Percentiles rank a stretch among this genome's conserved stretches.
Evolutionary conservation across 257 asterid genomes (phyloP).

Genomic region (Gentiana macrophylla): DNA sequence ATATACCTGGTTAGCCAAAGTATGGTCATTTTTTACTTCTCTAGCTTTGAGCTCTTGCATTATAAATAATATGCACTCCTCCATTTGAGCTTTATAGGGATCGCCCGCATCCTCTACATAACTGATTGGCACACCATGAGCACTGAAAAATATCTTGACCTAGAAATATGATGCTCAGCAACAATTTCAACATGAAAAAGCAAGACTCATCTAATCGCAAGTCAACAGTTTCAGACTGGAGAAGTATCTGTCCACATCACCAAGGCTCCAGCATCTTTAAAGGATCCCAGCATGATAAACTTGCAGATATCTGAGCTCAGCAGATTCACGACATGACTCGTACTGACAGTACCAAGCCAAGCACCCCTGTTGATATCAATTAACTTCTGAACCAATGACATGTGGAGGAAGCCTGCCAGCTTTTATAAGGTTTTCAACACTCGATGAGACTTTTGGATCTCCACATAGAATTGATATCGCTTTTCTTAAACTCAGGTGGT

Average conservation of each 20-base stretch:
- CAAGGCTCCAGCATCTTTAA: conserved; percentile 4
- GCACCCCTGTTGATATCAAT: not conserved
- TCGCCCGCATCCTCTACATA: conserved; percentile 91
- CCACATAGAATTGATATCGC: conserved; percentile 19
- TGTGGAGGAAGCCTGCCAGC: conserved; percentile 11
- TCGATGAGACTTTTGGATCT: conserved; percentile 23
- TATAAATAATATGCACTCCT: too few species aligned
- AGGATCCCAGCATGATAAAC: not conserved
- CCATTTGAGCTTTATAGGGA: not conserved
- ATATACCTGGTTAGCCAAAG: too few species aligned
- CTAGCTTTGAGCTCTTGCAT: conserved; percentile 7
- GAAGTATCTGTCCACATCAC: too few species aligned
- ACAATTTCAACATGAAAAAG: too few species aligned
- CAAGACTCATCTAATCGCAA: too few species aligned
- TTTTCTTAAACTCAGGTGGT: conserved; percentile 16
- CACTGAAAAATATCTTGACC: conserved; percentile 84
- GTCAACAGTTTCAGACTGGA: too few species aligned
- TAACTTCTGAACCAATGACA: conserved; percentile 8
- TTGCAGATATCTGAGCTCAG: not conserved
- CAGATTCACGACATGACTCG: not conserved
- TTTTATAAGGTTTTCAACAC: conserved; percentile 16
- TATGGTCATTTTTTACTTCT: too few species aligned
- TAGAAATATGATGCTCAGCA: too few species aligned
- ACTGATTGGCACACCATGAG: conserved; percentile 94
- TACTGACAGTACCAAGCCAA: not conserved